Evolutionary conservation across 2,329 filamentous ascomycete species (phyloP), one percentile per base, ranked within the genome.

Genomic region (Neoascochyta sp.): DNA sequence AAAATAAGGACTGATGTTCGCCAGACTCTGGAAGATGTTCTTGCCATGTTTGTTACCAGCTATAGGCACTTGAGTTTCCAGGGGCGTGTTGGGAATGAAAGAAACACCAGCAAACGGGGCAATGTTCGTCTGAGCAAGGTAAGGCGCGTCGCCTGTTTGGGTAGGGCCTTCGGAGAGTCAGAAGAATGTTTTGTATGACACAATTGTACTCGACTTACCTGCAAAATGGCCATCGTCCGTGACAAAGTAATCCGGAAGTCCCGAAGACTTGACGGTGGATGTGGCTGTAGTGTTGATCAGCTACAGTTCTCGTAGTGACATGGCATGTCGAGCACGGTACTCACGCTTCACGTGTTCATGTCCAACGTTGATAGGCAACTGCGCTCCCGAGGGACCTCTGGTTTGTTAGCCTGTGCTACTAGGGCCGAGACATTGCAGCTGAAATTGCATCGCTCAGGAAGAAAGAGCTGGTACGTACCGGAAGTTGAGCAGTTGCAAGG

Each of bases 11-110:
- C 77, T 78, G 16, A 87, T 60, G 39, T 80, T 74, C 5, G 80
- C 84, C 70, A 85, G 80, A 51, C 80, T 68, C 39, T 79, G 71
- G 60, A 86, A 87, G 47, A 87, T 83, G 60, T 76, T 83, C 43
- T 71, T 65, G 49, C 80, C 75, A 16, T 73, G 64, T 2, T 63
- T 60, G 26, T 71, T 70, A 15, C 80, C 81, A 29, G 70, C 54
- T 28, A 87, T 81, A 0, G 83, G 81, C 12, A 82, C 68, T 19
- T 77, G 75, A 2, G 83, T 88, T 65, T 86, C 81, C 34, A 88
- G 66, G 27, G 83, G 83, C 27, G 73, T 67, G 49, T 84, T 84
- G 9, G 82, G 79, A 17, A 81, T 76, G 52, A 78, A 86, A 4
- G 78, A 74, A 7, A 77, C 71, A 9, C 64, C 58, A 11, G 65